phyloP scores from a whole-genome alignment of 2,329 filamentous ascomycete genomes.

The Tolypocladium paradoxum region DNA sequence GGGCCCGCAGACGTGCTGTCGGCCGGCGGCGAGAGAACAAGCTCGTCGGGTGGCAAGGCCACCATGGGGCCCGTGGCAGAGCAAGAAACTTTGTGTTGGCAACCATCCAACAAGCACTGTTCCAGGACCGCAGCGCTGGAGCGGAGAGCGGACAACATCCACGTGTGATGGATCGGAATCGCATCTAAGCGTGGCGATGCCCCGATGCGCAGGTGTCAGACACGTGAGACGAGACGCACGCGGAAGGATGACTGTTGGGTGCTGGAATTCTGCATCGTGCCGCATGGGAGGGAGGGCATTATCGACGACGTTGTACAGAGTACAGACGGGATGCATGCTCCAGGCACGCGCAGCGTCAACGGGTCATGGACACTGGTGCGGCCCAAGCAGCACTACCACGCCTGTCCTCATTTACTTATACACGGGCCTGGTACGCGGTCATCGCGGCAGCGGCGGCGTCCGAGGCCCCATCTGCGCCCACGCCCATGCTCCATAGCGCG shows the following conservation, averaged over 20 bases:
- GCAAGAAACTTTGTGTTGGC: neutral
- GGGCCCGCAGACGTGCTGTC: neutral
- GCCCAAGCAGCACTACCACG: neutral
- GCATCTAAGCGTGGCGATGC: neutral
- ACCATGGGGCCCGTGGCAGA: neutral
- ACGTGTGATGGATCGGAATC: neutral
- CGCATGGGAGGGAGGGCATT: neutral
- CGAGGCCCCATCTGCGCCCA: slow-evolving; percentile 13
- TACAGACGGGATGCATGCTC: neutral
- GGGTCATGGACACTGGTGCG: too few species aligned
- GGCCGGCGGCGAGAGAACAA: neutral
- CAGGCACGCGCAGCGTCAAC: neutral
- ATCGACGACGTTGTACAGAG: neutral
- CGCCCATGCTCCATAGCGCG: slow-evolving; percentile 21
- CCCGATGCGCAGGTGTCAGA: neutral
- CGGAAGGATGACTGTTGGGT: neutral
- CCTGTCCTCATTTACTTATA: slow-evolving; percentile 14
- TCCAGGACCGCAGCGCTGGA: neutral
- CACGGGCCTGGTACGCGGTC: slow-evolving; percentile 9
- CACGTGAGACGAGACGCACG: neutral
- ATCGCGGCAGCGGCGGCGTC: slow-evolving; percentile 4
- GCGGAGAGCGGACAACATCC: neutral
- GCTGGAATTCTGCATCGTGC: neutral
- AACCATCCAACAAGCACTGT: neutral
- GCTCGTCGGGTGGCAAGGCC: neutral